A percentile compares a stretch with the other conserved stretches of the same genome.
These are phyloP conservation scores for Paxillus rubicundulus DNA, from an alignment of 768 basidiomycete species.

Conservation along the genomic window DNA sequence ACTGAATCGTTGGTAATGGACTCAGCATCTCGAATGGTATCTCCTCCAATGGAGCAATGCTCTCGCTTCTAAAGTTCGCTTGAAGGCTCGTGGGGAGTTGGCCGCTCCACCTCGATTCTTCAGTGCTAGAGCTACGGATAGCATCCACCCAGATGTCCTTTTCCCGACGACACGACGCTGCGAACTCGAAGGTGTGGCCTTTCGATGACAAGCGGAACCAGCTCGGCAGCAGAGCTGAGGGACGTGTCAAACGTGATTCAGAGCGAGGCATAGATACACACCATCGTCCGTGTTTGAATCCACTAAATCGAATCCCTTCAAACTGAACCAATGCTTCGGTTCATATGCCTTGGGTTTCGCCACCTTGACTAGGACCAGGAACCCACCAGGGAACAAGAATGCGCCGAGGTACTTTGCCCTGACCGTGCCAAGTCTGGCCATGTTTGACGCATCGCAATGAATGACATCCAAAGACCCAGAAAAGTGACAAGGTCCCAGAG, in stretches of 20 bases:
- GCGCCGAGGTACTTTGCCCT: conserved; percentile 86
- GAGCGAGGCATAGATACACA: conserved; percentile 38
- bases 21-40: conserved; percentile 40
- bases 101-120: conserved; percentile 46
- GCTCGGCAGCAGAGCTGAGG: conserved; percentile 71
- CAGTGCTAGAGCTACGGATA: conserved; percentile 51
- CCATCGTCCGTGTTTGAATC: conserved; percentile 73
- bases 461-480: conserved; percentile 89
- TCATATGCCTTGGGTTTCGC: conserved; percentile 79
- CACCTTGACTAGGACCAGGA: conserved; percentile 84
- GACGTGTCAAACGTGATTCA: conserved; percentile 4
- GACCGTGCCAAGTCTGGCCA: conserved; percentile 47
- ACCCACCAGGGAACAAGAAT: conserved; percentile 85
- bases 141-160: conserved; percentile 84
- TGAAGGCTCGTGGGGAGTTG: conserved; percentile 67
- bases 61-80: conserved; percentile 42
- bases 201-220: conserved; percentile 72
- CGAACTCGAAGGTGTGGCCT: conserved; percentile 80
- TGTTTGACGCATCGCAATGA: conserved; percentile 52
- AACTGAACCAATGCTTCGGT: conserved; percentile 83
- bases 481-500: conserved; percentile 74
- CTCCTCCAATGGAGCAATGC: conserved; percentile 35
- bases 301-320: conserved; percentile 67
- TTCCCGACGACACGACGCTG: conserved; percentile 79
- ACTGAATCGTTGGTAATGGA: conserved; percentile 53